Evolutionary conservation across 768 basidiomycete species (phyloP).

Genomic region (Psilocybe azurescens): DNA sequence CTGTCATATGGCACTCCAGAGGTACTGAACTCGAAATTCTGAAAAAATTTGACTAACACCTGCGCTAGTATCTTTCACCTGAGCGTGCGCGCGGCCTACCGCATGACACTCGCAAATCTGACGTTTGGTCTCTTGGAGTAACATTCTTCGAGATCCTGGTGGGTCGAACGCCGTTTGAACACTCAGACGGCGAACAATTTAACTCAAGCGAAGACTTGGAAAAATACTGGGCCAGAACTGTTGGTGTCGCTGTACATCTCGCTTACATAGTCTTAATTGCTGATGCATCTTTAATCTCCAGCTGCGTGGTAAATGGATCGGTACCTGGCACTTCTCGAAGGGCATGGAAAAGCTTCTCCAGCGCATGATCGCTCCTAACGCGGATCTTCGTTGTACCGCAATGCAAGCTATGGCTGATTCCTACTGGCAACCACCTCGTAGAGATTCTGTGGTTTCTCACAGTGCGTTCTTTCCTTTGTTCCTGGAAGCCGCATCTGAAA

Average conservation of each 20-base stretch:
- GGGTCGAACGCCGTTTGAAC: constrained; percentile 92
- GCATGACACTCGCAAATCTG: constrained; percentile 94
- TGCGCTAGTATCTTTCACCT: constrained; percentile 82
- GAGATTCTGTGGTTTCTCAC: constrained; percentile 38
- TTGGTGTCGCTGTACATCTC: constrained; percentile 33
- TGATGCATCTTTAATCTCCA: constrained; percentile 26
- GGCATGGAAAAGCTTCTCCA: constrained; percentile 69
- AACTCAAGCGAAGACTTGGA: constrained; percentile 81
- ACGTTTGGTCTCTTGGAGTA: constrained; percentile 84
- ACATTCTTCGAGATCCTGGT: constrained; percentile 95
- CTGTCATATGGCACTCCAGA: constrained; percentile 92
- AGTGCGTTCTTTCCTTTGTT: constrained; percentile 32
- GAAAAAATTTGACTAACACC: background rate
- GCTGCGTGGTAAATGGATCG: constrained; percentile 88
- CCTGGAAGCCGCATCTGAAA: background rate
- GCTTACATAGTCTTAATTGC: background rate
- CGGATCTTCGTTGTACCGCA: constrained; percentile 79
- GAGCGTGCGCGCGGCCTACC: constrained; percentile 87
- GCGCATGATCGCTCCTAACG: constrained; percentile 83
- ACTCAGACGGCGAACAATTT: constrained; percentile 80
- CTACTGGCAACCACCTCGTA: constrained; percentile 58
- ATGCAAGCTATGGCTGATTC: constrained; percentile 65
- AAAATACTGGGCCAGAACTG: constrained; percentile 86
- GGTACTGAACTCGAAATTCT: constrained; percentile 39
- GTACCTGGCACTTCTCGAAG: constrained; percentile 73